Evolutionary conservation across 2,329 filamentous ascomycete genomes (phyloP), one percentile per base, ranked within the genome.

Genomic region (Aureobasidium uvarum): DNA sequence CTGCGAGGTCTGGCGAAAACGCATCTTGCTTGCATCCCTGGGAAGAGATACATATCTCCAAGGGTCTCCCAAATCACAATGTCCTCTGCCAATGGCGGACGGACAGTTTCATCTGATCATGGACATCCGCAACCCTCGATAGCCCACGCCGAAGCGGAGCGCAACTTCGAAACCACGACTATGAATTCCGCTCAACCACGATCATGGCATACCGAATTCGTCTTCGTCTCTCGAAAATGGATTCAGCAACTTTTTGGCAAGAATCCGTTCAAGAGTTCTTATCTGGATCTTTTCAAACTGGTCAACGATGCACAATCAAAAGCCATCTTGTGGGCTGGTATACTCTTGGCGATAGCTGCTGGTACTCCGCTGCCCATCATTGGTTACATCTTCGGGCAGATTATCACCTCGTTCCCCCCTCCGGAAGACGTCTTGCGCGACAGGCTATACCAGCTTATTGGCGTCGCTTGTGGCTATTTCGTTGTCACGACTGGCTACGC

Each of bases 391-490:
- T 79, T 82, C 51, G 80, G 80, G 41, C 75, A 79, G 62, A 79
- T 83, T 64, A 82, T 83, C 72, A 80, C 81, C 67, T 73, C 76
- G 28, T 84, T 84, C 64, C 82, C 81, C 41, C 82, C 81, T 1
- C 68, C 74, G 38, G 76, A 80, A 68, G 72, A 79, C 62, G 79
- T 80, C 58, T 72, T 83, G 2, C 72, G 71, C 18, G 70, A 69
- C 4, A 71, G 78, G n/a, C 71, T 83, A 3, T 72, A 70, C 8
- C 75, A 81, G 67, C 76, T 83, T 8, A 75, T 81, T 65, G 75
- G 75, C 6, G 76, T 81, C 62, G 81, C 81, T 5, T 75, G 77
- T 41, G 77, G 76, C 28, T 83, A 83, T 69, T 84, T 84, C 62
- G 72, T 76, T 5, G 75, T 82, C 5, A 83, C 81, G 4, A 81